Conservation (phyloP, 1,139 yeast genomes). For the Hansenula lynferdii region DNA sequence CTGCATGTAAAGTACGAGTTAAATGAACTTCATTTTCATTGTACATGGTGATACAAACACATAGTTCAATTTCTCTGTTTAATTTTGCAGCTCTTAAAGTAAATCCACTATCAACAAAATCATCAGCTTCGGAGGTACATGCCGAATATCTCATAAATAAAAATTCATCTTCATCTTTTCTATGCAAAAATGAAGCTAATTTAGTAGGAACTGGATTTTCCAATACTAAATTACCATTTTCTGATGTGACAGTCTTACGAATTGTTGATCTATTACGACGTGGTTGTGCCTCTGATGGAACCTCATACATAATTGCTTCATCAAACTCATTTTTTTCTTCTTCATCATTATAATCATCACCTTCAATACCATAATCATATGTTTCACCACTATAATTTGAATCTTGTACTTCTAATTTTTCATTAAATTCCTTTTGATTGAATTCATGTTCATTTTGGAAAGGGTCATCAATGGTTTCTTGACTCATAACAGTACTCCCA, state of each 20-base stretch:
- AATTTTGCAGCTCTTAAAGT: slow-evolving; percentile 78
- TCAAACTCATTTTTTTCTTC: slow-evolving; percentile 20
- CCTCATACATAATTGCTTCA: slow-evolving; percentile 26
- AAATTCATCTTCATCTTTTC: slow-evolving; percentile 87
- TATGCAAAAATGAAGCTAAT: slow-evolving; percentile 68
- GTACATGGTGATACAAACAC: slow-evolving; percentile 91
- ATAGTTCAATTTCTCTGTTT: slow-evolving; percentile 85
- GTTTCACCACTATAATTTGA: slow-evolving; percentile 32
- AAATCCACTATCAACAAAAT: slow-evolving; percentile 75
- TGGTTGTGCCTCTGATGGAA: slow-evolving; percentile 48
- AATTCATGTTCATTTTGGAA: slow-evolving; percentile 1
- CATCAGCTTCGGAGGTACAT: slow-evolving; percentile 85
- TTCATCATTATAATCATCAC: slow-evolving; percentile 25
- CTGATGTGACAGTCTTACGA: slow-evolving; percentile 60
- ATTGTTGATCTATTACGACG: slow-evolving; percentile 55
- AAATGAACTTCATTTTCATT: slow-evolving; percentile 87
- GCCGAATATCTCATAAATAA: slow-evolving; percentile 95
- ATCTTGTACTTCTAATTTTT: slow-evolving; percentile 24
- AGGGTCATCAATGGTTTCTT: slow-evolving; percentile 18
- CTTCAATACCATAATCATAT: slow-evolving; percentile 19
- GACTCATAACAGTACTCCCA: slow-evolving; percentile 18
- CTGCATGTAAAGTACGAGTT: slow-evolving; percentile 90
- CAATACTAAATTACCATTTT: slow-evolving; percentile 74
- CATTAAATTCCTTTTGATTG: slow-evolving; percentile 12
- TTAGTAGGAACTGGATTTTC: slow-evolving; percentile 94